Conservation (phyloP, 2,329 filamentous ascomycete species). For the Thyridium curvatum region DNA sequence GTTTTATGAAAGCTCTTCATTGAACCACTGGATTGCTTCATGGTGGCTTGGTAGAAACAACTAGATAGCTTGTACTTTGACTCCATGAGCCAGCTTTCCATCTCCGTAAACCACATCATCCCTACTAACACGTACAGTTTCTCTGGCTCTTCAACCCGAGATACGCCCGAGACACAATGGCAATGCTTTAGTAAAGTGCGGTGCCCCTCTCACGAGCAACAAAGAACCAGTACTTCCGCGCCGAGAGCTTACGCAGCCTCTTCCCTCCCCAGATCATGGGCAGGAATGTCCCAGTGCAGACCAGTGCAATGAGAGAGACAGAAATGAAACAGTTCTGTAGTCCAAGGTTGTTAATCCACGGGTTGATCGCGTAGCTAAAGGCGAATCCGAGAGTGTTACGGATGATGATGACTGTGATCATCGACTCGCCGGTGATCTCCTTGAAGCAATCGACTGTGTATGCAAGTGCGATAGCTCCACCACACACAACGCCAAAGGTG, state of each 20-base stretch:
- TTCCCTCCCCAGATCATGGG: conserved; percentile 24
- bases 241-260: conserved; percentile 9
- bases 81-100: too few relatives aligned
- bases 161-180: too few relatives aligned
- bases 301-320: conserved; percentile 20
- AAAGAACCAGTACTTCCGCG: conserved; percentile 5
- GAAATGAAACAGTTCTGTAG: conserved; percentile 24
- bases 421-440: conserved; percentile 16
- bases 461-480: conserved; percentile 28
- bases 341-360: conserved; percentile 22
- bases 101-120: too few relatives aligned
- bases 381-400: conserved; percentile 19
- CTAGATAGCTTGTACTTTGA: too few relatives aligned
- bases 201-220: not conserved
- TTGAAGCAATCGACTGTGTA: conserved; percentile 35
- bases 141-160: too few relatives aligned
- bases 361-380: conserved; percentile 24
- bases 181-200: too few relatives aligned
- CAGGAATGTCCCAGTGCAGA: conserved; percentile 16
- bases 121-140: too few relatives aligned
- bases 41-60: too few relatives aligned
- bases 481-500: conserved; percentile 29
- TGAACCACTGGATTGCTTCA: too few relatives aligned
- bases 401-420: conserved; percentile 15
- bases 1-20: too few relatives aligned